Percentiles rank a stretch among this genome's conserved stretches.
Evolutionary conservation across 2,329 filamentous ascomycete genomes (phyloP).

Genomic region (Aureobasidium musti): DNA sequence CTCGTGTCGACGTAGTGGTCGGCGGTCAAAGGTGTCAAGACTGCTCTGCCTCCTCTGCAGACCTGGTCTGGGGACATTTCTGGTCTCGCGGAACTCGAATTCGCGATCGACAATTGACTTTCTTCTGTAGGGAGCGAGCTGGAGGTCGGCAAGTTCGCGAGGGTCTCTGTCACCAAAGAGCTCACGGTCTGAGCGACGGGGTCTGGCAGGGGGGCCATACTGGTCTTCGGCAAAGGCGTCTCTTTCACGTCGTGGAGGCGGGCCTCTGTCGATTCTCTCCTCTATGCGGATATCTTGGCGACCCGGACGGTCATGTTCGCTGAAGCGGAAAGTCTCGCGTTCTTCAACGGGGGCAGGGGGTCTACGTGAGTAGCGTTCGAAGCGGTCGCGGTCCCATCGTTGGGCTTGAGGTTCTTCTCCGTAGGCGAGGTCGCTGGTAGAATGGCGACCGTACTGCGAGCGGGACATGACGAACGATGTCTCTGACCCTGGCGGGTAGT

Average conservation of each 20-base stretch:
- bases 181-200: conserved; percentile 46
- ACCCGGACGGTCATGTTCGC: conserved; percentile 43
- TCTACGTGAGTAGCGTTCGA: conserved; percentile 47
- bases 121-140: conserved; percentile 60
- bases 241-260: conserved; percentile 44
- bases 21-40: conserved; percentile 84
- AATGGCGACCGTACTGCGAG: conserved; percentile 33
- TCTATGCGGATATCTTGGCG: conserved; percentile 48
- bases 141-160: conserved; percentile 52
- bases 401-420: conserved; percentile 47
- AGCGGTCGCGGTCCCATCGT: conserved; percentile 55
- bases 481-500: conserved; percentile 12
- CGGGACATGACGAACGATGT: conserved; percentile 24
- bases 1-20: conserved; percentile 59
- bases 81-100: conserved; percentile 43
- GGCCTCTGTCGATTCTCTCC: conserved; percentile 43
- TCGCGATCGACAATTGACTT: conserved; percentile 61
- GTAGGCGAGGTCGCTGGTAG: conserved; percentile 48
- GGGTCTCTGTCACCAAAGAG: conserved; percentile 52
- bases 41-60: conserved; percentile 82
- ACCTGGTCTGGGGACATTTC: conserved; percentile 61
- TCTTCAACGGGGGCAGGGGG: conserved; percentile 37
- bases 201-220: conserved; percentile 38
- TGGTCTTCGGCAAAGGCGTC: conserved; percentile 57
- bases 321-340: conserved; percentile 49